Base-by-base conservation (phyloP, 371 early-diverging fungal genomes). In the Pancytospora philotis region DNA sequence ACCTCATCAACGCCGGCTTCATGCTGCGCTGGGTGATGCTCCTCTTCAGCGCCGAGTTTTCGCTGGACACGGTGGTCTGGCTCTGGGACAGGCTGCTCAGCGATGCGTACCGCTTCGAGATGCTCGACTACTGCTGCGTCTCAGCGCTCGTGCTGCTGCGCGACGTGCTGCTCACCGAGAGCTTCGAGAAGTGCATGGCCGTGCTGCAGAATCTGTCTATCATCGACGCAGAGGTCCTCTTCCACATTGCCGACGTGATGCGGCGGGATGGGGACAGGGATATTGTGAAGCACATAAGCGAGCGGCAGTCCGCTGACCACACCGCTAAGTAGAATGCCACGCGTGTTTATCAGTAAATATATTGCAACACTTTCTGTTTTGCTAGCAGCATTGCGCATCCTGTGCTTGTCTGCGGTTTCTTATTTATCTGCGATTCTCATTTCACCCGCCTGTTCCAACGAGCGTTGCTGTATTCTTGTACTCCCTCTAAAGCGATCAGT, bases 71-170 rank as follows among this genome's bases (percentile, higher is more conserved):
- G 10, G 64, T 73, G 25, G 32, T 79, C 10, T 58, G 57, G 56
- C 58, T 82, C 25, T 82, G 82, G 82, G 82, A 82, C 62, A 61
- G 68, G 56, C 52, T 80, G 22, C 73, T 82, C 19, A n/a, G 68
- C 3, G 79, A 79, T 71, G 13, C 50, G n/a, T 62, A 52, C 22
- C 72, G 74, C 50, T 74, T 75, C 56, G 72, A 79, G 39, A 61
- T 79, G 32, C 66, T 82, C 39, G 50, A 58, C 16, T 80, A 73
- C 57, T 73, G 73, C 58, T 38, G 66, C 32, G 80, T 72, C 6
- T 62, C 76, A 6, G 48, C 69, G 2, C 41, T 82, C 35, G 30
- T 79, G 8, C 16, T 72, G 25, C 37, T 75, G 48, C 66, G 65
- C 48, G 50, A 72, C 13, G 35, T 22, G n/a, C 69, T 82, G 1